Percentiles rank a stretch among this genome's conserved stretches.
Conservation (phyloP, 495 filamentous ascomycete genomes). For the Penicillium goetzii region DNA sequence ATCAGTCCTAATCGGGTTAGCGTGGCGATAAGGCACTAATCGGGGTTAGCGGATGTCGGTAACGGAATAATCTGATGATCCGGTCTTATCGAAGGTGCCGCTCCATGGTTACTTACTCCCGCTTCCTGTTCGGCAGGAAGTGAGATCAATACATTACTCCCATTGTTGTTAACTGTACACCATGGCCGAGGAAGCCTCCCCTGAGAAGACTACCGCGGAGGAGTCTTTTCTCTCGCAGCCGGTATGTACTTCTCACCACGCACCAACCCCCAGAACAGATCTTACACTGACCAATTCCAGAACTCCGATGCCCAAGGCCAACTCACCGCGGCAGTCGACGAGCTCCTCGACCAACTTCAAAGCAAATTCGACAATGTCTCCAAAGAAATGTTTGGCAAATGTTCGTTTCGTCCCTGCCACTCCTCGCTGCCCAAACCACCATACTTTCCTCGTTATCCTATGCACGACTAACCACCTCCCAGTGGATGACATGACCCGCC, state of each 20-base stretch:
- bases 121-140: not conserved
- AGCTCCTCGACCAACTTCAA: constrained; percentile 79
- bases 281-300: constrained; percentile 25
- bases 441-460: not conserved
- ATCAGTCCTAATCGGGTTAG: constrained; percentile 37
- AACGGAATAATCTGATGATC: constrained; percentile 31
- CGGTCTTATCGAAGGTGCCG: constrained; percentile 29
- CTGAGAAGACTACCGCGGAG: constrained; percentile 23
- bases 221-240: constrained; percentile 33
- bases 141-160: constrained; percentile 6
- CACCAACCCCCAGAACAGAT: constrained; percentile 3
- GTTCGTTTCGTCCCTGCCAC: constrained; percentile 52
- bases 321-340: constrained; percentile 76
- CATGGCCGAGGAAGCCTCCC: constrained; percentile 30
- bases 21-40: constrained; percentile 28
- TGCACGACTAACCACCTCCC: constrained; percentile 14
- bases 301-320: constrained; percentile 58
- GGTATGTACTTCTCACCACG: constrained; percentile 15
- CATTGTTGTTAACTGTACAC: constrained; percentile 1
- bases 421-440: not conserved
- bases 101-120: constrained; percentile 6
- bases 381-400: constrained; percentile 84
- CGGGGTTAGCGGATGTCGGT: constrained; percentile 22
- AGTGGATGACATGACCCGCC: constrained; percentile 97
- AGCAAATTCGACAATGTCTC: constrained; percentile 83